These are phyloP conservation scores for Cryptococcus jaspeensis DNA, from an alignment of 1,284 basidiomycete genomes.

Conservation along the genomic window DNA sequence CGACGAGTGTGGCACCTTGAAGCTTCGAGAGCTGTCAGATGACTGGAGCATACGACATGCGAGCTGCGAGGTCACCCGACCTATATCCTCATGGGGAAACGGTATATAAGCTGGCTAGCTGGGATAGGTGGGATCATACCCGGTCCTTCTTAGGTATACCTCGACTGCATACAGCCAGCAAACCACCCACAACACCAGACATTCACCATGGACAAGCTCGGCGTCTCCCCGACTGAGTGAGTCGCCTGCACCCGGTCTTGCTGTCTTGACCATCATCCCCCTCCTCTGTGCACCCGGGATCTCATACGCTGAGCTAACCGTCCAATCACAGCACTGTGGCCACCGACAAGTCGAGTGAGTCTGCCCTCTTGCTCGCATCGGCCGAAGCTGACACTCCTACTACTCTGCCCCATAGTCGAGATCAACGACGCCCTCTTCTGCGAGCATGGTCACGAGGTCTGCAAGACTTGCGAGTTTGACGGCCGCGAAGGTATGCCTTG, in stretches of 20 bases:
- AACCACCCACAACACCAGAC: not conserved
- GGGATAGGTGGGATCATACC: not conserved
- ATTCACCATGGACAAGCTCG: conserved; percentile 31
- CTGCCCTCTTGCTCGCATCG: not conserved
- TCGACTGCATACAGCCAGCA: not conserved
- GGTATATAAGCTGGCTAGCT: not conserved
- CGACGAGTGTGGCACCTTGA: no score
- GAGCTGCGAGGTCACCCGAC: conserved; percentile 12
- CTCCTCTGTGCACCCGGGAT: no score
- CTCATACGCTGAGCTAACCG: not conserved
- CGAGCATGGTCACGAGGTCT: conserved; percentile 52
- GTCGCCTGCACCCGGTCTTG: conserved; percentile 5
- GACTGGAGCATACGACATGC: not conserved
- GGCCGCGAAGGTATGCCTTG: conserved; percentile 41
- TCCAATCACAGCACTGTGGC: conserved; percentile 6
- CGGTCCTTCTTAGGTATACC: not conserved
- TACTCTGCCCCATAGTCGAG: conserved; percentile 43
- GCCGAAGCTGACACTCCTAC: conserved; percentile 2
- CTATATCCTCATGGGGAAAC: not conserved
- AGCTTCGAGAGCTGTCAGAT: not conserved
- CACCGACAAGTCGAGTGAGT: conserved; percentile 32
- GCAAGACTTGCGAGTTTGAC: conserved; percentile 46
- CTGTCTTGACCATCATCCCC: no score
- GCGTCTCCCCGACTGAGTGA: conserved; percentile 47
- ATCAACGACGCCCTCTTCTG: conserved; percentile 54